Evolutionary conservation across 768 basidiomycete genomes (phyloP), one percentile per base, ranked within the genome.

Genomic region (Phaffia australis): DNA sequence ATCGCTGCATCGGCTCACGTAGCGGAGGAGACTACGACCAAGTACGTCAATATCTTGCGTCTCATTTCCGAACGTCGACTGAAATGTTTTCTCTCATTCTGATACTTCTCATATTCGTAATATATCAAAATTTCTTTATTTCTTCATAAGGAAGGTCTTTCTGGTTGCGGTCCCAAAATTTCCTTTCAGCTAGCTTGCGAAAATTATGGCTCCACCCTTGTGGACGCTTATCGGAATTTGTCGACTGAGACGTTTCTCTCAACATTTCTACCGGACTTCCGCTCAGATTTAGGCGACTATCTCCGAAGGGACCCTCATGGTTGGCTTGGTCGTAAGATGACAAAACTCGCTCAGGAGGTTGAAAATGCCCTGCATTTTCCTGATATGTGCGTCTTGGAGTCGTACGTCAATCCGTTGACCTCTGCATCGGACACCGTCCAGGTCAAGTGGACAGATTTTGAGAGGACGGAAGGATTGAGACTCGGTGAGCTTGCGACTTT

Each of bases 21-120:
- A 84, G 84, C n/a, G 92, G 92, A 0, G 92, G 92, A 0, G 92
- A 97, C 75, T 97, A 95, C 71, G 82, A 87, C 61, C 83, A 83
- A 58, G 86, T 76, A 50, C 54, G 70, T 63, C n/a, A 32, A 19
- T 7, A 7, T 42, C 16, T 6, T 3, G 1, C 19, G 7, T 15
- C n/a, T 30, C 30, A 14, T 54, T 25, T 18, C 23, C 5, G 63
- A 11, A 1, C 21, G 1, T 35, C 8, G 23, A 30, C 55, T 56
- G 11, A 63, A 23, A 25, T 30, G 15, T 14, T n/a, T n/a, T 16
- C 30, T 9, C 9, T 3, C 23, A 23, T 27, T 27, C 18, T 30
- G 42, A 29, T 18, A 49, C n/a, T n/a, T 58, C 25, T 62, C 25
- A 50, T 64, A 25, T 27, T 23, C 60, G 27, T 35, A 50, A 50